Evolutionary conservation across 2,329 filamentous ascomycete genomes (phyloP).

Genomic region (Cercospora nicotianae): DNA sequence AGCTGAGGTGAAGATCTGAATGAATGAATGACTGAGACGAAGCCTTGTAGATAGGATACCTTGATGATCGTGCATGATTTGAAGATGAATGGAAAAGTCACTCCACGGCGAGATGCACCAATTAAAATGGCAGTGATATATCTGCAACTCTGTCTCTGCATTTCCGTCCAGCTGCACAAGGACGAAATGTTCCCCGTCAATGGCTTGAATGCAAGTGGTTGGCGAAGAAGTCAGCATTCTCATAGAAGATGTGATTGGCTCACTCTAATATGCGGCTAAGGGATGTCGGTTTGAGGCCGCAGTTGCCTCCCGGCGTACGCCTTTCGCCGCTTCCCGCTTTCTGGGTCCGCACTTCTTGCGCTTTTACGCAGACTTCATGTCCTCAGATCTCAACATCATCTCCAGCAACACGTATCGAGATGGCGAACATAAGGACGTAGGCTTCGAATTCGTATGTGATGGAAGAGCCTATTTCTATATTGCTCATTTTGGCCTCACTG

Average conservation of each 20-base stretch:
- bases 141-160: no score
- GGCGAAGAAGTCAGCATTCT: no score
- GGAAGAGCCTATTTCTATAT: no score
- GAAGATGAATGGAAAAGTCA: background rate
- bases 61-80: background rate
- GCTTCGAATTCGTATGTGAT: no score
- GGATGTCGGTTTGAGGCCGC: background rate
- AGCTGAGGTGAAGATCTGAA: constrained; percentile 41
- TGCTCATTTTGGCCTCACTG: no score
- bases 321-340: background rate
- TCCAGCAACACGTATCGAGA: no score
- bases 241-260: background rate
- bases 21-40: background rate
- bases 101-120: no score
- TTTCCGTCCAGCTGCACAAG: no score
- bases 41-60: background rate
- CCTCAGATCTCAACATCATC: background rate
- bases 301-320: background rate
- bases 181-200: no score
- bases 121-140: no score
- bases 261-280: background rate
- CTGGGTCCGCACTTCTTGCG: background rate
- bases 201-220: background rate
- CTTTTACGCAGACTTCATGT: background rate
- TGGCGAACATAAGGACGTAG: no score